Evolutionary conservation across 768 basidiomycete species (phyloP), one percentile per base, ranked within the genome.

Genomic region (Agaricus subrufescens): DNA sequence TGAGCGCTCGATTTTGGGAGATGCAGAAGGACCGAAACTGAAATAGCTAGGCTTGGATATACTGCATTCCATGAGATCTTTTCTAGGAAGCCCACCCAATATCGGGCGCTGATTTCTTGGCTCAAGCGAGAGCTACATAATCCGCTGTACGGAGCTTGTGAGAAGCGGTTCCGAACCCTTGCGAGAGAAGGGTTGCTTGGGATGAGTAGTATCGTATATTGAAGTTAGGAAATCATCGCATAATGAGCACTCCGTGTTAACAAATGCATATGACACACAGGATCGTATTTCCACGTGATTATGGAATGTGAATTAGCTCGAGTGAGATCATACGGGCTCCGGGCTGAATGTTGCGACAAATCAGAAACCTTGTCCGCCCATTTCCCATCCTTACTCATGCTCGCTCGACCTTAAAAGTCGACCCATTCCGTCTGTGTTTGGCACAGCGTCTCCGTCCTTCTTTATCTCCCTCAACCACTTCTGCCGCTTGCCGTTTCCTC

Each of bases 41-140:
- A 50, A 47, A 55, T 1, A 31, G 46, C 49, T 50, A 95, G 93
- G 91, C 79, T 95, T 25, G 90, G 91, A 42, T 78, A 77, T 46
- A 85, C 87, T 58, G 94, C 94, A 2, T 94, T 95, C 68, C 76
- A 83, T 63, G 71, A 79, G 9, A 77, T 92, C 50, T 67, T 94
- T 3, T 75, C 74, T 12, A 74, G 69, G 47, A 86, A 80, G 58
- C 75, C 80, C 6, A 71, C 79, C 29, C 68, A 68, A 11, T 87
- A 87, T 63, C 52, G 60, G 8, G 52, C 69, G 3, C 37, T 89
- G 3, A 65, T 89, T 56, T 75, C 68, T 57, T 67, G 68, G 51
- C 73, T 91, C 10, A 71, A 67, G 9, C 75, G 76, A 44, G 81
- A 86, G 55, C 67, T 89, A 44, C 70, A 73, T 5, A 71, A 75